phyloP scores from a whole-genome alignment of 495 filamentous ascomycete genomes.

The Xylaria intraflava region DNA sequence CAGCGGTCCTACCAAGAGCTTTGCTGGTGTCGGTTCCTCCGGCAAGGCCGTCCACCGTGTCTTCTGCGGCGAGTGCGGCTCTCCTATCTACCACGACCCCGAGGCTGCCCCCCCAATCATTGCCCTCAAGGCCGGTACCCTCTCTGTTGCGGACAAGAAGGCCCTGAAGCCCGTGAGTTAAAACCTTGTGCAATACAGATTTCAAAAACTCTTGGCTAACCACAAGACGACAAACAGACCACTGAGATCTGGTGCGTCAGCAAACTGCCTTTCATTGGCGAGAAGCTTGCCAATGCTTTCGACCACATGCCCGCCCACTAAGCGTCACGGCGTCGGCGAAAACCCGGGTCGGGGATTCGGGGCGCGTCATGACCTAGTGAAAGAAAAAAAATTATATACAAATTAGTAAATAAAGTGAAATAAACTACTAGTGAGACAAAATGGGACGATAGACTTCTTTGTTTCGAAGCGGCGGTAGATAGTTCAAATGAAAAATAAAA shows the following conservation, averaged over 20 bases:
- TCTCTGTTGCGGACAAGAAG: constrained; percentile 60
- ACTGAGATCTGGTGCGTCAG: constrained; percentile 62
- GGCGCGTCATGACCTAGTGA: background rate
- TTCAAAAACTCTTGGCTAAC: background rate
- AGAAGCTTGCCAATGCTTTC: constrained; percentile 49
- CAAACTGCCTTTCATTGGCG: constrained; percentile 65
- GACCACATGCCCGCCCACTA: constrained; percentile 10
- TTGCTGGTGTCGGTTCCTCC: constrained; percentile 46
- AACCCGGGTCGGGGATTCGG: background rate
- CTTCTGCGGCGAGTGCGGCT: constrained; percentile 65
- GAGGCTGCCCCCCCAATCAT: constrained; percentile 62
- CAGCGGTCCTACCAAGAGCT: constrained; percentile 59
- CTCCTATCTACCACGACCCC: constrained; percentile 62
- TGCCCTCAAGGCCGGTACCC: constrained; percentile 59
- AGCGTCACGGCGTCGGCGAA: background rate
- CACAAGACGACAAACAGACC: constrained; percentile 32
- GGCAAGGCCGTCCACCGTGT: constrained; percentile 56
- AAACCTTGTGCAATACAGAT: too few species aligned
- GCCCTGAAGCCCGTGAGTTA: constrained; percentile 54
- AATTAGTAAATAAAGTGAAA: constrained; percentile 1
- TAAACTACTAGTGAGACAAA: too few species aligned
- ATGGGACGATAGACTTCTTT: constrained; percentile 9
- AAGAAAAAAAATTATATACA: background rate
- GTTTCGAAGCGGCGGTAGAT: constrained; percentile 7
- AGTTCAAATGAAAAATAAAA: constrained; percentile 8